These are phyloP conservation scores for Volvariella volvacea DNA, from an alignment of 1,284 basidiomycete genomes.

Conservation along the genomic window DNA sequence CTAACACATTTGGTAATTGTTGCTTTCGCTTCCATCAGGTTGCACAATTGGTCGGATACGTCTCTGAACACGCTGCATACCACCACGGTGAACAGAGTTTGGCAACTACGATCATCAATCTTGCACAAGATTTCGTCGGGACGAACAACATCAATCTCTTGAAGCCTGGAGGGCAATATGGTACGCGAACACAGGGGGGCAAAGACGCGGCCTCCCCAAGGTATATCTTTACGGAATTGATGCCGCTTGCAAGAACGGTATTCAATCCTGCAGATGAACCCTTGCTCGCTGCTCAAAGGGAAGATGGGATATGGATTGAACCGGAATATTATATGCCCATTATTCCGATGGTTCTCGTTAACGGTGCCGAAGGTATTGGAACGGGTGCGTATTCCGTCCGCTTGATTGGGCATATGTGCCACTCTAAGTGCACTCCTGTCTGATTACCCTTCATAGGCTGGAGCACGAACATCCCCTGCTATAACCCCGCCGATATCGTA, in stretches of 20 bases:
- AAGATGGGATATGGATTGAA: slow-evolving; percentile 88
- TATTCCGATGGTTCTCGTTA: slow-evolving; percentile 85
- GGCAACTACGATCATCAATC: slow-evolving; percentile 84
- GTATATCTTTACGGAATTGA: slow-evolving; percentile 92
- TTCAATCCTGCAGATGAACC: slow-evolving; percentile 87
- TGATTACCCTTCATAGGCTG: slow-evolving; percentile 56
- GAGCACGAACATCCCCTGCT: slow-evolving; percentile 92
- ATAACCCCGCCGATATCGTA: slow-evolving; percentile 90
- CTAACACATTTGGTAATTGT: not conserved
- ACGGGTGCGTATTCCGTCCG: slow-evolving; percentile 54
- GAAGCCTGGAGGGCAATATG: slow-evolving; percentile 91
- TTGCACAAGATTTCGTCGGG: slow-evolving; percentile 94
- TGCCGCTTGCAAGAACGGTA: slow-evolving; percentile 71
- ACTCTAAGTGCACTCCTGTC: not conserved
- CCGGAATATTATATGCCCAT: slow-evolving; percentile 95
- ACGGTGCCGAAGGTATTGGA: slow-evolving; percentile 97
- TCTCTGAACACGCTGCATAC: slow-evolving; percentile 91
- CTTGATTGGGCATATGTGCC: not conserved
- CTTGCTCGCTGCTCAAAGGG: slow-evolving; percentile 78
- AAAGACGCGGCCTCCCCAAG: slow-evolving; percentile 95
- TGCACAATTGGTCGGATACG: slow-evolving; percentile 92
- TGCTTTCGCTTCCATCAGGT: slow-evolving; percentile 45
- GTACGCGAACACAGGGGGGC: slow-evolving; percentile 86
- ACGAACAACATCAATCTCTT: slow-evolving; percentile 96
- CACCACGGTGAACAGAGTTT: slow-evolving; percentile 94